These are phyloP conservation scores for Podosphaera fusca DNA, from an alignment of 2,329 filamentous ascomycete genomes.

Conservation along the genomic window DNA sequence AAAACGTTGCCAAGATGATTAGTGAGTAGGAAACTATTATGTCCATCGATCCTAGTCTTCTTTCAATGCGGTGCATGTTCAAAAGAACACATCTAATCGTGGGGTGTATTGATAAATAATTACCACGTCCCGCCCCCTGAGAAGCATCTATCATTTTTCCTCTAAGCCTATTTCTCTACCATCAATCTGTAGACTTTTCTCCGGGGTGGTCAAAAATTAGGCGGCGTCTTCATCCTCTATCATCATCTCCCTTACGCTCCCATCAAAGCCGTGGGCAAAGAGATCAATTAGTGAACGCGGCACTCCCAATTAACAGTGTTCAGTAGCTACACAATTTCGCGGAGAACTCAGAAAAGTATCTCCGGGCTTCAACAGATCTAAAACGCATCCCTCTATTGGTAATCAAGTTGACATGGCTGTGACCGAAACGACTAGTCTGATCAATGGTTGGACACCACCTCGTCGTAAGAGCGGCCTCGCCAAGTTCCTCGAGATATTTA, in stretches of 20 bases:
- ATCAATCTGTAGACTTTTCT: too few species aligned
- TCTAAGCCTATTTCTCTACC: too few species aligned
- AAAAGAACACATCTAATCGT: too few species aligned
- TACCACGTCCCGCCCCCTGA: too few species aligned
- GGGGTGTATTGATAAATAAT: too few species aligned
- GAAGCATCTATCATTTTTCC: too few species aligned
- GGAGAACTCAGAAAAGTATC: conserved; percentile 4
- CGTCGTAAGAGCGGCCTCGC: conserved; percentile 4
- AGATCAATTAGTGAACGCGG: not conserved
- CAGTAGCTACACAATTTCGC: conserved; percentile 7
- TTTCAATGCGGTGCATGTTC: not conserved
- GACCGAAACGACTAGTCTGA: conserved; percentile 11
- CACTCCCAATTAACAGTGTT: not conserved
- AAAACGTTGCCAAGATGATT: conserved; percentile 9
- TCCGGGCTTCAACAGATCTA: not conserved
- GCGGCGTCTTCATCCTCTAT: too few species aligned
- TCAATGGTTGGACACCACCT: conserved; percentile 6
- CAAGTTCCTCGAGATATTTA: conserved; percentile 10
- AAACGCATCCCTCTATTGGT: not conserved
- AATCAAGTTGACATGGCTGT: not conserved
- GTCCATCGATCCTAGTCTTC: too few species aligned
- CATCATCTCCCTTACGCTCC: too few species aligned
- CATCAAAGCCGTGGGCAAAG: too few species aligned
- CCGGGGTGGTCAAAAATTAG: too few species aligned
- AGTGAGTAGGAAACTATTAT: conserved; percentile 6